phyloP scores from a whole-genome alignment of 2,329 filamentous ascomycete genomes.

The Stenocarpella maydis region DNA sequence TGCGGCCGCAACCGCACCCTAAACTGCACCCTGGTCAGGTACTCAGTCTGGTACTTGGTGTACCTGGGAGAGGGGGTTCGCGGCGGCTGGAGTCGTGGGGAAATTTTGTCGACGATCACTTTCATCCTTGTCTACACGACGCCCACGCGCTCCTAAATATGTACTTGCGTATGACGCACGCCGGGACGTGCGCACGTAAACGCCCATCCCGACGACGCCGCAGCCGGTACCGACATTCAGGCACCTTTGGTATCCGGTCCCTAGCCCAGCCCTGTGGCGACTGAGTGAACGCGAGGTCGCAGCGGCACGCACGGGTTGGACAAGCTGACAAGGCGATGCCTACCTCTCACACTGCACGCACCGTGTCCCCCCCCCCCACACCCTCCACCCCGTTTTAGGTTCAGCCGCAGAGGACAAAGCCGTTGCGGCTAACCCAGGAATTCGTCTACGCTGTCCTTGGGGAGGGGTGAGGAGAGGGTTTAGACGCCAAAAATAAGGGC shows the following conservation, averaged over 20 bases:
- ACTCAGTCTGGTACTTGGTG: no score
- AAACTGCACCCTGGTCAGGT: neutral
- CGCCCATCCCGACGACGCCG: neutral
- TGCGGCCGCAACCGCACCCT: neutral
- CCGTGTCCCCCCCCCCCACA: slow-evolving; percentile 3
- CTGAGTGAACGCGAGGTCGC: neutral
- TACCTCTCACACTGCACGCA: neutral
- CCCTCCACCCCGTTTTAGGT: slow-evolving; percentile 24
- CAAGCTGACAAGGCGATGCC: neutral
- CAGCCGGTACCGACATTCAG: neutral
- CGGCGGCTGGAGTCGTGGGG: slow-evolving; percentile 27
- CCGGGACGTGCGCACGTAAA: neutral
- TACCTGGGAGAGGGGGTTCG: neutral
- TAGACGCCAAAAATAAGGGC: neutral
- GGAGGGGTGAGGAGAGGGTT: neutral
- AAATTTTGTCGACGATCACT: slow-evolving; percentile 5
- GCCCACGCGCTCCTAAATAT: neutral
- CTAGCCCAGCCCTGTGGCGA: slow-evolving; percentile 8
- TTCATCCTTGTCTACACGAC: slow-evolving; percentile 1
- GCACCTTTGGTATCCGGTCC: neutral
- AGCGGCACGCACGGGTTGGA: neutral
- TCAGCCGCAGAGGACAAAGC: slow-evolving; percentile 22
- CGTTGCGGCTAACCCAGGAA: slow-evolving; percentile 27
- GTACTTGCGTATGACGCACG: neutral
- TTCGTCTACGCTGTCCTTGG: neutral